These are phyloP conservation scores for Claviceps spartinae DNA, from an alignment of 2,329 filamentous ascomycete genomes.

Conservation along the genomic window DNA sequence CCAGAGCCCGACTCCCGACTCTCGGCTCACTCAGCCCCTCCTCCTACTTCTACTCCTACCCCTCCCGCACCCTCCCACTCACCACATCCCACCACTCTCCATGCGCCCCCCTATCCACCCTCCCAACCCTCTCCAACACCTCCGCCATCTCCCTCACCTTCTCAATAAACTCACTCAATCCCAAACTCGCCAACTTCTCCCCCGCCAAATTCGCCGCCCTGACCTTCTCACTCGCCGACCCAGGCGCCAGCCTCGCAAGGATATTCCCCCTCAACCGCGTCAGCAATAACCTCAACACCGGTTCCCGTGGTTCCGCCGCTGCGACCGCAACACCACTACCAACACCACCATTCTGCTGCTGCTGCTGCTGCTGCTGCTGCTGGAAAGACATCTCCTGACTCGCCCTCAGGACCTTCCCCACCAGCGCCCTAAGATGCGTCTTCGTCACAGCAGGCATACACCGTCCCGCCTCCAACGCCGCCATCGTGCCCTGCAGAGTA, in stretches of 20 bases:
- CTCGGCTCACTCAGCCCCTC: no score
- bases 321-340: background rate
- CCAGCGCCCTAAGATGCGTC: constrained; percentile 42
- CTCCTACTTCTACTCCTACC: constrained; percentile 11
- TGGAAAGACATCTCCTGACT: constrained; percentile 30
- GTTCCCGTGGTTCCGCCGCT: constrained; percentile 32
- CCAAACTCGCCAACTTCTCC: constrained; percentile 55
- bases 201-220: constrained; percentile 54
- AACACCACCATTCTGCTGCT: no score
- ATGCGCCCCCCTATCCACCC: constrained; percentile 55
- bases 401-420: constrained; percentile 41
- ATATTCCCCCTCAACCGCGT: constrained; percentile 55
- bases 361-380: background rate
- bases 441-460: constrained; percentile 53
- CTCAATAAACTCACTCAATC: constrained; percentile 60
- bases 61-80: constrained; percentile 39
- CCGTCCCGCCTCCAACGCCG: constrained; percentile 46
- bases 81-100: constrained; percentile 58
- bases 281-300: constrained; percentile 52
- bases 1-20: no score
- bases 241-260: constrained; percentile 48
- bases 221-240: constrained; percentile 56
- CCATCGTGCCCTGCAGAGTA: constrained; percentile 46
- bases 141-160: constrained; percentile 58
- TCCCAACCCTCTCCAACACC: constrained; percentile 48